Base-by-base conservation (phyloP, 805 yeast genomes). In the Candida jianshihensis region DNA sequence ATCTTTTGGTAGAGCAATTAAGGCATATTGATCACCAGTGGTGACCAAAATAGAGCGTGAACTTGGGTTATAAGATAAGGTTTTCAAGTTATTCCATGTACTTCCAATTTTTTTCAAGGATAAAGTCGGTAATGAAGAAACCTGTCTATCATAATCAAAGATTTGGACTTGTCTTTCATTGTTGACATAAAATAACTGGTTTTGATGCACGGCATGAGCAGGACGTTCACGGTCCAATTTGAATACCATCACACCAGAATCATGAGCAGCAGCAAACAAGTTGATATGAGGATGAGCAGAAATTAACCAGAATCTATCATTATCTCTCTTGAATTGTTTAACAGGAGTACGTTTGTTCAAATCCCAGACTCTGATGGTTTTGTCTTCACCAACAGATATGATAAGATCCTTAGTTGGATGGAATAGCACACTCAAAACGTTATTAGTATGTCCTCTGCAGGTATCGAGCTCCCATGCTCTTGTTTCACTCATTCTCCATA, bases 401-500 rank as follows among this genome's bases (percentile, higher is more conserved):
- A 92, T 88, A 56, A 90, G 68, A 51, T 92, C 96, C 61, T 87
- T 92, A 45, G 79, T 78, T 29, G 97, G 97, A 59, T 92, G 96
- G 75, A 94, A 94, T 35, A 84, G 66, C 26, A 86, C 88, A 60
- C 92, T 71, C 35, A 88, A 78, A 35, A 92, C 96, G 58, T 85
- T 88, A 55, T 89, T 89, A 20, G 96, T 85, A 62, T 92, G 99
- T 38, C 98, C 98, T 56, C 98, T 78, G 62, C 97, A 90, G 19
- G 97, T 85, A 59, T 92, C 99, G 41, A 94, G 95, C 61, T 94
- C 98, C 97, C 97, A 92, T 18, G 98, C 98, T 63, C 89, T 87
- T 26, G 95, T 79, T 48, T 92, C 96, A 53, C 88, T 80, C 96
- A 88, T 87, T 64, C 97, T 76, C 98, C 98, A 92, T 46, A 94